Percentiles rank a stretch among this genome's conserved stretches.
phyloP scores from a whole-genome alignment of 257 asterid genomes.

The Gynochthodes officinalis region DNA sequence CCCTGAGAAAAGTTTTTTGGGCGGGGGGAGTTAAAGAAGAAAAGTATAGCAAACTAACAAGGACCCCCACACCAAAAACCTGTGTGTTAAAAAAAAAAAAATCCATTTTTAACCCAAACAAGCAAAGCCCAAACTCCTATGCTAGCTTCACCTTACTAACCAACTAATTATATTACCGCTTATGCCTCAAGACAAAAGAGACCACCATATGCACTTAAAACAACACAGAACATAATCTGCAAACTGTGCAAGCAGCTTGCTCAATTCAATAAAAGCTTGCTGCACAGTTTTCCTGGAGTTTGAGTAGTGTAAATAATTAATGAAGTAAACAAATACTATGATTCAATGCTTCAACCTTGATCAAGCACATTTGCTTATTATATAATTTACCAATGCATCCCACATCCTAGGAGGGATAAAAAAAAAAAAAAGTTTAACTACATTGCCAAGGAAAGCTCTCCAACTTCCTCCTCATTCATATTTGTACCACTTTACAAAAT shows the following conservation, averaged over 20 bases:
- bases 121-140: background rate
- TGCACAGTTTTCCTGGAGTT: background rate
- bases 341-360: background rate
- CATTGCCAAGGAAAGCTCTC: background rate
- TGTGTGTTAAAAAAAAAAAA: background rate
- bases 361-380: background rate
- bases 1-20: background rate
- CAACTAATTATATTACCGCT: background rate
- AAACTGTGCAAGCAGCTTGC: background rate
- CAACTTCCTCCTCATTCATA: background rate
- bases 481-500: background rate
- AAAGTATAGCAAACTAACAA: no score
- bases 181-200: background rate
- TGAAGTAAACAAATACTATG: background rate
- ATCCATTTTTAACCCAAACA: no score
- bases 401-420: background rate
- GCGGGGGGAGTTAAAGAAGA: no score
- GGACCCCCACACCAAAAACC: background rate
- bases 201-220: background rate
- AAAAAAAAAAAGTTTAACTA: background rate
- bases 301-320: background rate
- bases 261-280: background rate
- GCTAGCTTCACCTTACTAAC: background rate
- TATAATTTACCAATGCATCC: background rate
- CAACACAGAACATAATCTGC: background rate